Evolutionary conservation across 495 filamentous ascomycete species (phyloP), one percentile per base, ranked within the genome.

Genomic region (Penicillium nucicola): DNA sequence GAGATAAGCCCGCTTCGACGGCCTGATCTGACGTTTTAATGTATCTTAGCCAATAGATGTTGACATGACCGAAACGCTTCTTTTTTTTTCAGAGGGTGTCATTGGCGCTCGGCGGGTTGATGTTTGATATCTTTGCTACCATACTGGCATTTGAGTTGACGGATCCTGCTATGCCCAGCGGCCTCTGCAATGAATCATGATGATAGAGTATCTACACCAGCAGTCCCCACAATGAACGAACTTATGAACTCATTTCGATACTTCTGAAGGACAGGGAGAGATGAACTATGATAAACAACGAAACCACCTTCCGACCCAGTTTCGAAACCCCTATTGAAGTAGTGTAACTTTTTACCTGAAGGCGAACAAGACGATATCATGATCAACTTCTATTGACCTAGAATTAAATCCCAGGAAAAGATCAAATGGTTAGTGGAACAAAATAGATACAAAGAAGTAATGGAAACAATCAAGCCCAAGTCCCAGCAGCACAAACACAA

Each of bases 1-100:
- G 78, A 25, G 69, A 69, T 32, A 52, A 62, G 17, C 20, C 58
- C 7, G 17, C 55, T 7, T 23, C 43, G 18, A 44, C 30, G 52
- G 22, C 49, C 20, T 62, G 54, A 46, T 42, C 41, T 14, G 30
- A 2, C 25, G 10, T 11, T 31, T 22, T 17, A 11, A 9, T 32
- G 15, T 20, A 11, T 37, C 34, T 30, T 9, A 49, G 48, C 14
- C 33, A 36, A 50, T 42, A 54, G 32, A 45, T 53, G 33, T 53
- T 38, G 52, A 48, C 52, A 59, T 53, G 58, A 59, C 52, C 45
- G 52, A 48, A 42, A 59, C 58, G 37, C 40, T 52, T 48, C 34
- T 30, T 25, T 41, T 34, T 30, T 33, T 25, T 42, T 42, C 36
- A 36, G 47, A 33, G 37, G 31, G 43, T 44, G 50, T 52, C 36